A percentile compares a stretch with the other conserved stretches of the same genome.
phyloP scores from a whole-genome alignment of 2,329 filamentous ascomycete species.

The Ceratocystis huliohia region DNA sequence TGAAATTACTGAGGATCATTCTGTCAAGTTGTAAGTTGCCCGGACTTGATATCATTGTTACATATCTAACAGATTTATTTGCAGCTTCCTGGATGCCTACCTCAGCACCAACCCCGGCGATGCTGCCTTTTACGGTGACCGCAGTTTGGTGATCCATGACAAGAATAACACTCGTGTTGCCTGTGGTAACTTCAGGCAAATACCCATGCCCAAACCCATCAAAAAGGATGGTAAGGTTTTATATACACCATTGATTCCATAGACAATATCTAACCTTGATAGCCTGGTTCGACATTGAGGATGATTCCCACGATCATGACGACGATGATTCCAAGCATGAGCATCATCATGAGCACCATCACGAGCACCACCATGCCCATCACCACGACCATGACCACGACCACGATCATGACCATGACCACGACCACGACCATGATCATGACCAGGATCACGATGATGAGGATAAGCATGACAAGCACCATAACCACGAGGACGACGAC shows the following conservation, averaged over 20 bases:
- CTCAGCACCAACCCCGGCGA: conserved; percentile 30
- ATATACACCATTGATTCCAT: neutral
- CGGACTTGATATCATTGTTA: neutral
- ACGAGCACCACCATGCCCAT: neutral
- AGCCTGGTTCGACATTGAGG: neutral
- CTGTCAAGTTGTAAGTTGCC: conserved; percentile 23
- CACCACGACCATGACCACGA: neutral
- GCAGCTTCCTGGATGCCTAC: conserved; percentile 33
- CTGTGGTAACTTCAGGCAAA: conserved; percentile 32
- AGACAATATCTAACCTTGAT: neutral
- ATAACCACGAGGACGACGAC: neutral
- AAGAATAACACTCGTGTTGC: conserved; percentile 31
- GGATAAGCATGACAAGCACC: neutral
- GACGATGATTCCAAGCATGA: neutral
- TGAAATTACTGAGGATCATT: conserved; percentile 29
- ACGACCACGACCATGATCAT: neutral
- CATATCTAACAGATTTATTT: neutral
- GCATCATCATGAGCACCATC: neutral
- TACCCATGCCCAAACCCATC: conserved; percentile 7
- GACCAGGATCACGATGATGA: neutral
- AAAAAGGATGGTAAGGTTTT: neutral
- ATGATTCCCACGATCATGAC: neutral
- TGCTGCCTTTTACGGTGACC: conserved; percentile 36
- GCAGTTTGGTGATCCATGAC: conserved; percentile 34
- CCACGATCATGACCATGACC: neutral